Percentiles rank a stretch among this genome's conserved stretches.
phyloP scores from a whole-genome alignment of 2,329 filamentous ascomycete species.

The Aspergillus sp. region DNA sequence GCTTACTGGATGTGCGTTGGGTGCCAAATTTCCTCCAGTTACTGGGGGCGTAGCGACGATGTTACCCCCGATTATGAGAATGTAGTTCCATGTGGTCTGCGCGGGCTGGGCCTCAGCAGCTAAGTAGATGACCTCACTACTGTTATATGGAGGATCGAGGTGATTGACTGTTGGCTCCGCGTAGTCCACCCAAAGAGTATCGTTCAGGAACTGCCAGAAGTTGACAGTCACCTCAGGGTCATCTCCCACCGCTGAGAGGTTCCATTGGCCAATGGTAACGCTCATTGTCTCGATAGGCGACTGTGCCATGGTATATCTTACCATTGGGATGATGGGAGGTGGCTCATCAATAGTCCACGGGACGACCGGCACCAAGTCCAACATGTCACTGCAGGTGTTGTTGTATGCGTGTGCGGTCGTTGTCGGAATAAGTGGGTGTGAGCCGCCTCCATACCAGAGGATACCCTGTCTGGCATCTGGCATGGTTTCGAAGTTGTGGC shows the following conservation, averaged over 20 bases:
- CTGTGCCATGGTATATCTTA: not conserved
- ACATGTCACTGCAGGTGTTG: not conserved
- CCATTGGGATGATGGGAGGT: not conserved
- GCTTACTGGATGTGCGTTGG: slow-evolving; percentile 9
- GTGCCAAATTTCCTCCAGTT: not conserved
- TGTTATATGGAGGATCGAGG: not conserved
- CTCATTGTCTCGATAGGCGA: not conserved
- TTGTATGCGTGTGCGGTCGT: not conserved
- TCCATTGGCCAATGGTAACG: not conserved
- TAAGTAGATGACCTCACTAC: not conserved
- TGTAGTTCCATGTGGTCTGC: slow-evolving; percentile 9
- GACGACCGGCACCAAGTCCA: not conserved
- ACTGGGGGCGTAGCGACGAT: not conserved
- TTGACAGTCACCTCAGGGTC: not conserved
- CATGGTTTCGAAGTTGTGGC: slow-evolving; percentile 11
- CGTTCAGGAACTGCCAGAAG: slow-evolving; percentile 6
- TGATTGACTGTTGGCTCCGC: slow-evolving; percentile 6
- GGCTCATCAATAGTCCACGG: not conserved
- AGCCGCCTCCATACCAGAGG: slow-evolving; percentile 7
- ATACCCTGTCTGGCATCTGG: slow-evolving; percentile 11
- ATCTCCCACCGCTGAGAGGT: not conserved
- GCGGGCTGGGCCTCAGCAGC: not conserved
- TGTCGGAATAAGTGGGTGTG: not conserved
- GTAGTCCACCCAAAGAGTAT: slow-evolving; percentile 7
- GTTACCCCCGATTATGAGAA: slow-evolving; percentile 7